Percentiles rank a stretch among this genome's conserved stretches.
Evolutionary conservation across 257 asterid genomes (phyloP).

Genomic region (Fraxinus cuspidata): DNA sequence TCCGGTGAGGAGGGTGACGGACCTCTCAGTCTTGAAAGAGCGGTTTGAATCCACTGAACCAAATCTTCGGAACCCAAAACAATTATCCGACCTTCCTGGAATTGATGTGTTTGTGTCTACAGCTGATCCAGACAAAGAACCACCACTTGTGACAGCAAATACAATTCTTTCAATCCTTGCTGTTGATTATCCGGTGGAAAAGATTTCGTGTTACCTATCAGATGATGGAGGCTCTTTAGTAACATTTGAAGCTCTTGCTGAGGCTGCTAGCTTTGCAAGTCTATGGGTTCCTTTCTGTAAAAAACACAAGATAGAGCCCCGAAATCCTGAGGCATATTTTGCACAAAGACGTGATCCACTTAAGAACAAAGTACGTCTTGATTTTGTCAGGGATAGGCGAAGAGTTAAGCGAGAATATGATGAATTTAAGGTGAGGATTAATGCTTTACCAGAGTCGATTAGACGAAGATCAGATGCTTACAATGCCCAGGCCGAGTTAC

Average conservation of each 20-base stretch:
- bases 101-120: constrained; percentile 86
- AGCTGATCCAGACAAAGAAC: constrained; percentile 84
- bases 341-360: constrained; percentile 72
- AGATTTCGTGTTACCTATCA: constrained; percentile 76
- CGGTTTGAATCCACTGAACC: constrained; percentile 76
- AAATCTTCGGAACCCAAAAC: constrained; percentile 75
- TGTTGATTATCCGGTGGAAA: constrained; percentile 84
- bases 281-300: constrained; percentile 85
- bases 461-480: constrained; percentile 90
- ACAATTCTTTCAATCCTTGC: constrained; percentile 86
- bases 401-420: constrained; percentile 89
- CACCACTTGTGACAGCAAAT: constrained; percentile 89
- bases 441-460: constrained; percentile 76
- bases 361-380: constrained; percentile 71
- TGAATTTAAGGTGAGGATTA: constrained; percentile 84
- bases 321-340: constrained; percentile 88
- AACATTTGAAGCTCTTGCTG: constrained; percentile 89
- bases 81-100: constrained; percentile 82
- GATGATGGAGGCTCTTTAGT: constrained; percentile 92
- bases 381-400: constrained; percentile 79
- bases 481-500: constrained; percentile 72
- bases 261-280: constrained; percentile 85
- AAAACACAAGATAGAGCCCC: constrained; percentile 78
- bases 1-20: constrained; percentile 78
- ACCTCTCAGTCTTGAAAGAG: constrained; percentile 68